These are phyloP conservation scores for Cicer judaicum DNA, from an alignment of 306 rosid genomes.

Conservation along the genomic window DNA sequence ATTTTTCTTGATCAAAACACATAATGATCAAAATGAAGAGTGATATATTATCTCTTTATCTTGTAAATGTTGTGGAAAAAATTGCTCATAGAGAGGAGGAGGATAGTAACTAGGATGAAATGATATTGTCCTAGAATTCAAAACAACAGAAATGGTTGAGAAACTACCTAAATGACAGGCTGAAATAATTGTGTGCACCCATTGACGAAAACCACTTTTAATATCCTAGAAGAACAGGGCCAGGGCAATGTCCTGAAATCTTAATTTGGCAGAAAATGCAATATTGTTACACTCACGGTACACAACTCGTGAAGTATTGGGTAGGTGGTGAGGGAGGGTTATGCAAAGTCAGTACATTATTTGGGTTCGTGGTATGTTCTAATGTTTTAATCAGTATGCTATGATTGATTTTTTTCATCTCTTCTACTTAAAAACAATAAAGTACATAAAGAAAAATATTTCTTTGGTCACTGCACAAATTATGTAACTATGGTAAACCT, in stretches of 20 bases:
- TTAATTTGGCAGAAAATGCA: constrained; percentile 23
- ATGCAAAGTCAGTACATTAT: too few species aligned
- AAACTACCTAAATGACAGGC: constrained; percentile 21
- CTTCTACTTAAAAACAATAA: too few species aligned
- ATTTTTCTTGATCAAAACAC: neutral
- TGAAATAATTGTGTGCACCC: neutral
- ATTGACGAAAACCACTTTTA: neutral
- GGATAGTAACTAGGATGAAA: constrained; percentile 23
- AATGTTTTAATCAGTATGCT: too few species aligned
- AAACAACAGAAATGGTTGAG: constrained; percentile 17
- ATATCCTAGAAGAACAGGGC: constrained; percentile 22
- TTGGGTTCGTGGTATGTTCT: too few species aligned
- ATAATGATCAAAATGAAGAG: constrained; percentile 9
- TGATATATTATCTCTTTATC: constrained; percentile 27
- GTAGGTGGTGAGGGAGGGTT: too few species aligned
- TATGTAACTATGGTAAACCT: neutral
- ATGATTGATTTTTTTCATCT: too few species aligned
- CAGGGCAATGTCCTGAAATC: neutral
- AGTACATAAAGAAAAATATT: too few species aligned
- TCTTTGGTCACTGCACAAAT: too few species aligned
- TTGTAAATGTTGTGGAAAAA: constrained; percentile 15
- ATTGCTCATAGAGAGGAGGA: constrained; percentile 24
- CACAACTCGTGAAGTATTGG: too few species aligned
- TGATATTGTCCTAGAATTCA: constrained; percentile 10
- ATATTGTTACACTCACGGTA: neutral